A percentile compares a stretch with the other conserved stretches of the same genome.
Evolutionary conservation across 805 yeast species (phyloP).

Genomic region (Kluyveromyces siamensis): DNA sequence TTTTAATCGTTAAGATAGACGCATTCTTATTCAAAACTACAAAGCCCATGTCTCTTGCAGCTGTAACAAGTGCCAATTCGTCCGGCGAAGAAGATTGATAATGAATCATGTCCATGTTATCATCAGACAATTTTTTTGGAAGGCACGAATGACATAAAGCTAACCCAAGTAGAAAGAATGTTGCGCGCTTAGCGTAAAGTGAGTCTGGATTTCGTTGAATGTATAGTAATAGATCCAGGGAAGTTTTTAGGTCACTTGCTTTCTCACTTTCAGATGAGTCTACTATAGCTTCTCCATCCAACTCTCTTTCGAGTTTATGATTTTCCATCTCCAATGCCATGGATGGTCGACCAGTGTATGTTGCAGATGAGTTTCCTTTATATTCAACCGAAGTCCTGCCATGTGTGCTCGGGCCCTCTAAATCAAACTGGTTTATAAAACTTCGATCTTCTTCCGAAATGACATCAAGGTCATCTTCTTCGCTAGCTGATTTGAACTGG

Average conservation of each 20-base stretch:
- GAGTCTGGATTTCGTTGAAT: conserved; percentile 66
- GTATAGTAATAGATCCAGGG: conserved; percentile 59
- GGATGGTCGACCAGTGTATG: conserved; percentile 48
- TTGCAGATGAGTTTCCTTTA: conserved; percentile 33
- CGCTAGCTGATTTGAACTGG: conserved; percentile 11
- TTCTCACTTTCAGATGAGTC: conserved; percentile 1
- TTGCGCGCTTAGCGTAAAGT: conserved; percentile 60
- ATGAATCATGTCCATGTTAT: conserved; percentile 42
- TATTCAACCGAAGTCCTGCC: conserved; percentile 32
- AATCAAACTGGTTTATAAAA: conserved; percentile 8
- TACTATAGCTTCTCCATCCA: background rate
- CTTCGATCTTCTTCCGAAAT: conserved; percentile 17
- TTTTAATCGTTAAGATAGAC: conserved; percentile 52
- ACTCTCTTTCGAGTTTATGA: conserved; percentile 1
- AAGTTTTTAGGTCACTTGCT: conserved; percentile 36
- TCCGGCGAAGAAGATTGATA: conserved; percentile 97
- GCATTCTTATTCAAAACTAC: conserved; percentile 66
- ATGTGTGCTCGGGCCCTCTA: background rate
- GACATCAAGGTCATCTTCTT: conserved; percentile 16
- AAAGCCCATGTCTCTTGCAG: conserved; percentile 92
- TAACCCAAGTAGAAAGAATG: conserved; percentile 68
- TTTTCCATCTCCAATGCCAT: conserved; percentile 36
- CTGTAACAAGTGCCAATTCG: conserved; percentile 85
- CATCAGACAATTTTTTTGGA: conserved; percentile 43
- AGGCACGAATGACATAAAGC: conserved; percentile 88